Percentiles rank a stretch among this genome's conserved stretches.
Evolutionary conservation across 108 stramenopile genomes (phyloP).

Genomic region (Pseudonitzschia multiseries): DNA sequence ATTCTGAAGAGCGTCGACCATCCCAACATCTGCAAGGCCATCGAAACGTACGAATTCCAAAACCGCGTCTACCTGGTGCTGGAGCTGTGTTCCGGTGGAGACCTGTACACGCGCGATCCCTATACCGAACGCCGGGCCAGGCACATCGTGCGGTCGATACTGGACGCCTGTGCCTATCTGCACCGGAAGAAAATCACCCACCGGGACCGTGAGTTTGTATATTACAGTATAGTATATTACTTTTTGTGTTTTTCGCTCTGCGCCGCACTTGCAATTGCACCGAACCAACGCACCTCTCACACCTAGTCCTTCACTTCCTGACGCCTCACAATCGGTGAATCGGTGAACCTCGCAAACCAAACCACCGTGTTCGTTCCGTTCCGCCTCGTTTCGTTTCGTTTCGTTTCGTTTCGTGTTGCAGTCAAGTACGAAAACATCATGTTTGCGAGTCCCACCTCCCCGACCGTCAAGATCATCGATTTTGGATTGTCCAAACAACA

Average conservation of each 20-base stretch:
- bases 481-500: conserved; percentile 67
- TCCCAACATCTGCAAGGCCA: conserved; percentile 80
- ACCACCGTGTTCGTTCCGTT: too few relatives aligned
- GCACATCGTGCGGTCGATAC: conserved; percentile 41
- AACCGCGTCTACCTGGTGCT: conserved; percentile 38
- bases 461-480: conserved; percentile 75
- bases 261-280: too few relatives aligned
- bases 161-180: conserved; percentile 81
- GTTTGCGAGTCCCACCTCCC: conserved; percentile 35
- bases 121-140: conserved; percentile 74
- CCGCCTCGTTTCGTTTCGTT: too few relatives aligned
- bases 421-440: conserved; percentile 79
- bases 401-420: conserved; percentile 1
- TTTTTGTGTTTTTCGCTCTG: too few relatives aligned
- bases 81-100: conserved; percentile 77
- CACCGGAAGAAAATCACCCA: conserved; percentile 81
- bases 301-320: too few relatives aligned
- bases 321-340: too few relatives aligned
- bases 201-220: conserved; percentile 63
- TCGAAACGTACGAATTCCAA: conserved; percentile 72
- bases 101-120: conserved; percentile 76
- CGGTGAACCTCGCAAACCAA: too few relatives aligned
- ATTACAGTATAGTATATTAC: too few relatives aligned
- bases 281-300: too few relatives aligned
- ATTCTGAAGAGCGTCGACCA: conserved; percentile 81